Conservation (phyloP, 225 moss, liverwort and hornwort species). For the Polytrichum formosum region DNA sequence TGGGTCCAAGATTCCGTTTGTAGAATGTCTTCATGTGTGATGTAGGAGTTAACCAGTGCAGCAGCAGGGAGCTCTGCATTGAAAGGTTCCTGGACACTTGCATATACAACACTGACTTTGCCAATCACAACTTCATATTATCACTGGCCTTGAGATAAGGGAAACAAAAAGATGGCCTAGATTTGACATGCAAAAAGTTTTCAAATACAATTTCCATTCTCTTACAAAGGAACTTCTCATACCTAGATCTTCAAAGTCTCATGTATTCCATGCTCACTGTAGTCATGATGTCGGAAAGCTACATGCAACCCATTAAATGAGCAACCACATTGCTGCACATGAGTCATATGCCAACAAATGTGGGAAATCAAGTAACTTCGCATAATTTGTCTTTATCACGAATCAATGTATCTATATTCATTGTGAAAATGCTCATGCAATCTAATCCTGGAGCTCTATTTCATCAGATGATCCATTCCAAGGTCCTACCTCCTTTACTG, state of each 20-base stretch:
- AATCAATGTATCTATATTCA: no score
- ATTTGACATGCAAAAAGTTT: constrained; percentile 5
- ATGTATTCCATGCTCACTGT: background rate
- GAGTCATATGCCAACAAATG: no score
- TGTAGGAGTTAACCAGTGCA: constrained; percentile 51
- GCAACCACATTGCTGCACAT: no score
- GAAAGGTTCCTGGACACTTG: constrained; percentile 63
- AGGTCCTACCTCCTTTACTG: no score
- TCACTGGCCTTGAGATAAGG: background rate
- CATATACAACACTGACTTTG: constrained; percentile 2
- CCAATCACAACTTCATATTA: constrained; percentile 6
- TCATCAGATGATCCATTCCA: no score
- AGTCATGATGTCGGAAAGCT: background rate
- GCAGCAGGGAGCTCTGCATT: constrained; percentile 75
- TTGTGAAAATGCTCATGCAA: no score
- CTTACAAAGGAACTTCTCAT: background rate
- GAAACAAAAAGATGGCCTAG: background rate
- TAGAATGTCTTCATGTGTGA: constrained; percentile 67
- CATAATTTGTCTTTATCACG: no score
- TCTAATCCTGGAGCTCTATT: no score
- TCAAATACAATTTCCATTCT: background rate
- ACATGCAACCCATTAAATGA: background rate
- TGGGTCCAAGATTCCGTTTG: constrained; percentile 87
- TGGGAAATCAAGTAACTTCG: no score
- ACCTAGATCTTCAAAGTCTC: background rate